Evolutionary conservation across 306 rosid species (phyloP).

Genomic region (Vigna nakashimae): DNA sequence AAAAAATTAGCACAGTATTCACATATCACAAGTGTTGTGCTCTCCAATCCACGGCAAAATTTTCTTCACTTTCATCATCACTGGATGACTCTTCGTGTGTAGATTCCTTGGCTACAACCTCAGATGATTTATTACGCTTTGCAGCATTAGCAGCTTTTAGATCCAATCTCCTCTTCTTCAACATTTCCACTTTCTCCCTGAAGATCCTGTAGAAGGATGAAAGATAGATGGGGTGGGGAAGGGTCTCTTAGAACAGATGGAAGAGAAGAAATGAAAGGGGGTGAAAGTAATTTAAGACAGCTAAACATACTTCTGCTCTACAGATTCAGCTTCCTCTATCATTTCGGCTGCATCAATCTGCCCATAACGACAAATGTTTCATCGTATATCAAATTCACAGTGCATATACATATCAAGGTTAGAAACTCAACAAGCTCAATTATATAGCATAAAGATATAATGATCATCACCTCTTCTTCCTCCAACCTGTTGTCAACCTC

Average conservation of each 20-base stretch:
- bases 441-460: slow-evolving; percentile 32
- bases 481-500: slow-evolving; percentile 92
- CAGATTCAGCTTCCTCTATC: slow-evolving; percentile 91
- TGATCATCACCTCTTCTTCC: slow-evolving; percentile 85
- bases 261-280: slow-evolving; percentile 9
- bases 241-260: neutral
- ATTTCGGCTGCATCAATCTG: slow-evolving; percentile 93
- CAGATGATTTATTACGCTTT: slow-evolving; percentile 55
- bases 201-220: slow-evolving; percentile 55
- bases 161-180: slow-evolving; percentile 78
- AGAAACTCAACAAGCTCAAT: neutral
- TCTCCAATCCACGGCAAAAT: slow-evolving; percentile 94
- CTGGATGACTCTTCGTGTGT: slow-evolving; percentile 65
- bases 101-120: slow-evolving; percentile 51
- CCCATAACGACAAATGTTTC: slow-evolving; percentile 36
- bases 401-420: slow-evolving; percentile 1
- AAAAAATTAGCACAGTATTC: slow-evolving; percentile 35
- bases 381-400: slow-evolving; percentile 28
- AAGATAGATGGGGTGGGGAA: neutral
- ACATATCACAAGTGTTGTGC: slow-evolving; percentile 86
- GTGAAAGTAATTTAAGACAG: neutral
- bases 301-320: slow-evolving; percentile 72
- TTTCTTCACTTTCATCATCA: slow-evolving; percentile 73
- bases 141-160: slow-evolving; percentile 61
- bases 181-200: slow-evolving; percentile 71